These are phyloP conservation scores for Phytophthora sp. DNA, from an alignment of 352 stramenopile species.

Conservation along the genomic window DNA sequence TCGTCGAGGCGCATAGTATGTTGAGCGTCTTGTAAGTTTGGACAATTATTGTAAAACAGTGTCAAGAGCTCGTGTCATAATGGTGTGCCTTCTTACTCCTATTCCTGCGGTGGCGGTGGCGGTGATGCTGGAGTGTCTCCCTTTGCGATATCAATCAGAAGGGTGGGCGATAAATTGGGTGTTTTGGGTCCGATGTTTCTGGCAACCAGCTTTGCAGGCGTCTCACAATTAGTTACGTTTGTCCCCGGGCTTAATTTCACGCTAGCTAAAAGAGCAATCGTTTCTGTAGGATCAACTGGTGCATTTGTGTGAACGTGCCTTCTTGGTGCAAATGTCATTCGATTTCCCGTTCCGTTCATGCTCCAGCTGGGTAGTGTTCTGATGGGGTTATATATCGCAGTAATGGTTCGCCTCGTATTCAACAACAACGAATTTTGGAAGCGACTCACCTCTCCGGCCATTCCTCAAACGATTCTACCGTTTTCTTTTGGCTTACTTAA, in stretches of 20 bases:
- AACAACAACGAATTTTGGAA: neutral
- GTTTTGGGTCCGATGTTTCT: conserved; percentile 15
- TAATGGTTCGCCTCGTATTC: conserved; percentile 14
- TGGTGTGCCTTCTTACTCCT: conserved; percentile 18
- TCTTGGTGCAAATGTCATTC: neutral
- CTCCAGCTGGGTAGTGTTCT: neutral
- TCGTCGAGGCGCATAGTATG: conserved; percentile 13
- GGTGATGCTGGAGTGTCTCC: conserved; percentile 13
- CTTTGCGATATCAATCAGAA: conserved; percentile 6
- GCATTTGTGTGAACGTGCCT: neutral
- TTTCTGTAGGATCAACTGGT: conserved; percentile 2
- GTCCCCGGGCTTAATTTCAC: conserved; percentile 21
- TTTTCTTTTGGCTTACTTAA: conserved; percentile 10
- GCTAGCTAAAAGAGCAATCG: neutral
- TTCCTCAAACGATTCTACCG: neutral
- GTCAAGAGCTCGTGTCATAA: conserved; percentile 6
- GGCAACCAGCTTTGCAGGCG: neutral
- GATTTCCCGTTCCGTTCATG: conserved; percentile 23
- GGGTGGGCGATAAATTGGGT: conserved; percentile 24
- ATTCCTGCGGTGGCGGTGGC: conserved; percentile 1
- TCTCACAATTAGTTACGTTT: conserved; percentile 3
- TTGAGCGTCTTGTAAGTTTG: conserved; percentile 17
- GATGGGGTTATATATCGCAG: neutral
- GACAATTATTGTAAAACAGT: conserved; percentile 23
- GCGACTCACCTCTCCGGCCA: neutral